Conservation (phyloP, 2,329 filamentous ascomycete genomes). For the Aureobasidium sp. region DNA sequence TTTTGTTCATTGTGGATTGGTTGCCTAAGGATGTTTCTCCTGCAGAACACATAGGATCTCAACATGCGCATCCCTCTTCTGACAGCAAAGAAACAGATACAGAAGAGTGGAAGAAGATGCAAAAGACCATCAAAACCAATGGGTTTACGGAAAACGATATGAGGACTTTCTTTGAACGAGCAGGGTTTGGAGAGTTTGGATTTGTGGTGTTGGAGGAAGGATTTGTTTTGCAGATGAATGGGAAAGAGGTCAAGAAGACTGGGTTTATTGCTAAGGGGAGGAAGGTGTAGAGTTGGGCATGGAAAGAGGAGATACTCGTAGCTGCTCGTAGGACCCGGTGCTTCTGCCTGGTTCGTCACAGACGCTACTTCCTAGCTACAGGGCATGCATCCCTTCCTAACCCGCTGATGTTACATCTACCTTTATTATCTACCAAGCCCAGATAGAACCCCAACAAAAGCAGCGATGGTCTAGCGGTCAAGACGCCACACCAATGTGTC, state of each 20-base stretch:
- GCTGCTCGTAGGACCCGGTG: background rate
- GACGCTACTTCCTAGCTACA: background rate
- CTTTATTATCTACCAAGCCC: background rate
- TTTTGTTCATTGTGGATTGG: conserved; percentile 24
- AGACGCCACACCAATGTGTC: background rate
- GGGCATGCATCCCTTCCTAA: background rate
- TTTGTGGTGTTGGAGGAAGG: conserved; percentile 22
- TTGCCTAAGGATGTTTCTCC: conserved; percentile 16
- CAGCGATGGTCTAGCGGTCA: background rate
- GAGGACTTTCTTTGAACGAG: conserved; percentile 19
- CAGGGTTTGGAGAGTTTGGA: conserved; percentile 23
- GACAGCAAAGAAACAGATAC: background rate
- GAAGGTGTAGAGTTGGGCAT: background rate
- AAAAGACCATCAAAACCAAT: conserved; percentile 25
- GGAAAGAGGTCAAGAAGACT: conserved; percentile 19
- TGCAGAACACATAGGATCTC: background rate
- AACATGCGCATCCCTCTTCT: background rate
- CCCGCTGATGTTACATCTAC: background rate
- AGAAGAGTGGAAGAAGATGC: conserved; percentile 18
- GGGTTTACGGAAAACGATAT: conserved; percentile 22
- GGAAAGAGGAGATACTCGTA: background rate
- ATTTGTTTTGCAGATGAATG: conserved; percentile 21
- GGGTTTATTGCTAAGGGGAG: conserved; percentile 25
- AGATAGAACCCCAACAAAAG: background rate
- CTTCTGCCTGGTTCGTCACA: background rate